Conservation (phyloP, 192 early-diverging fungal genomes). For the Coemansia sp. region DNA sequence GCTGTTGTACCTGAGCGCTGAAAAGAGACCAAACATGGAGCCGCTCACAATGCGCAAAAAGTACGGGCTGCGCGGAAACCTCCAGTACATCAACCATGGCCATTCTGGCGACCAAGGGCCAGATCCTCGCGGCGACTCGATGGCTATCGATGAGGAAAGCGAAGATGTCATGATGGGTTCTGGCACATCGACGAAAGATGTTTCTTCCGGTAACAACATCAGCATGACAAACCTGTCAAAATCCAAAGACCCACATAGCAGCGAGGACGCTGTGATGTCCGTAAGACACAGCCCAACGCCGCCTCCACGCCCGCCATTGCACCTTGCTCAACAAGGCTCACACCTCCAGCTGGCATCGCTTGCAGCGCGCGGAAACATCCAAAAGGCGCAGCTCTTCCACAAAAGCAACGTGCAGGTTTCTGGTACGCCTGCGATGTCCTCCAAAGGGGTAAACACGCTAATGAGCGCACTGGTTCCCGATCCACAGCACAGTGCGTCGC, state of each 20-base stretch:
- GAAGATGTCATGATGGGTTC: not conserved
- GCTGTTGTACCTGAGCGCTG: slow-evolving; percentile 46
- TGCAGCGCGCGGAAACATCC: slow-evolving; percentile 9
- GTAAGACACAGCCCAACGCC: slow-evolving; percentile 4
- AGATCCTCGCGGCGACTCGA: slow-evolving; percentile 23
- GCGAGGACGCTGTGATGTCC: slow-evolving; percentile 22
- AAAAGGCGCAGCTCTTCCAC: slow-evolving; percentile 43
- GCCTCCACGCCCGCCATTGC: slow-evolving; percentile 11
- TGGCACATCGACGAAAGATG: not conserved
- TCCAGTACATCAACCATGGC: slow-evolving; percentile 41
- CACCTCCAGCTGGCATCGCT: not conserved
- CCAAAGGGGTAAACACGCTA: slow-evolving; percentile 46
- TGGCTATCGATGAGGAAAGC: slow-evolving; percentile 9
- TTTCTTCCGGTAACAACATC: not conserved
- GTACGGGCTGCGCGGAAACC: slow-evolving; percentile 48
- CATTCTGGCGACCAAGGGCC: slow-evolving; percentile 26
- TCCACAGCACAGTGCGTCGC: slow-evolving; percentile 29
- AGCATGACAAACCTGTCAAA: slow-evolving; percentile 15
- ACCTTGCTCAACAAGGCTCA: not conserved
- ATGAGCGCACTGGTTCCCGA: slow-evolving; percentile 44
- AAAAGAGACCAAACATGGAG: slow-evolving; percentile 52
- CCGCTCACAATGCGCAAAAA: slow-evolving; percentile 53
- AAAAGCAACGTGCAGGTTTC: slow-evolving; percentile 23
- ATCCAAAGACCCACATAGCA: not conserved
- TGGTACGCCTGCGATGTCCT: slow-evolving; percentile 8